Base-by-base conservation (phyloP, 208 protist species). In the Leishmania tarentolae region DNA sequence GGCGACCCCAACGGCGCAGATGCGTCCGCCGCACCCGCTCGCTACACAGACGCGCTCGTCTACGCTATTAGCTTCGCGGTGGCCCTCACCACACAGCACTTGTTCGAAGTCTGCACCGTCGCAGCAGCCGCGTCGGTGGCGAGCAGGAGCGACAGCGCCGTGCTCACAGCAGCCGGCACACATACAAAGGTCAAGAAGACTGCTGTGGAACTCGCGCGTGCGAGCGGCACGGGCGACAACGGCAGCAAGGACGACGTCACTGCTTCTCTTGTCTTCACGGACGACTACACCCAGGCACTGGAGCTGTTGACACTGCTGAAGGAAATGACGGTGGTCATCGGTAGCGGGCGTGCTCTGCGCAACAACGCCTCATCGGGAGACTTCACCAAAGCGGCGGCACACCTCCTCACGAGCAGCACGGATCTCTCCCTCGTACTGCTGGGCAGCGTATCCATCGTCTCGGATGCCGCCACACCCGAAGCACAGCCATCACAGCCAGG, bases 1-100 rank as follows among this genome's bases (percentile, higher is more conserved):
- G 73, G 11, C 52, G 73, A 13, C 40, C 11, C 28, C 74, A 46
- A 57, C 31, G 21, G n/a, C 17, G 52, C 63, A n/a, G 35, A 53
- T 37, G 46, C 19, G 37, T 81, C 76, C 24, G 76, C 52, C n/a
- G 56, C 68, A 69, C 37, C 87, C 2, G 76, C 85, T n/a, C 56
- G 75, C 52, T 83, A 93, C 50, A 91, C 88, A n/a, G 93, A 97
- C 17, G 86, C 87, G 2, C 86, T 97, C 8, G 75, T 97, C 52
- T 95, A 95, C 85, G 92, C 92, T 40, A 73, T 94, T 42, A 97
- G 93, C 86, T 95, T 93, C 75, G 81, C 91, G 17, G 85, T 89
- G 19, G 86, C 88, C 6, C 82, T 95, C 37, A 85, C 89, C 15
- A 87, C 76, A 6, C 91, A 95, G 56, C 91, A 97, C 83, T 47